phyloP scores from a whole-genome alignment of 2,329 filamentous ascomycete species.

The Aspergillus carbonarius region DNA sequence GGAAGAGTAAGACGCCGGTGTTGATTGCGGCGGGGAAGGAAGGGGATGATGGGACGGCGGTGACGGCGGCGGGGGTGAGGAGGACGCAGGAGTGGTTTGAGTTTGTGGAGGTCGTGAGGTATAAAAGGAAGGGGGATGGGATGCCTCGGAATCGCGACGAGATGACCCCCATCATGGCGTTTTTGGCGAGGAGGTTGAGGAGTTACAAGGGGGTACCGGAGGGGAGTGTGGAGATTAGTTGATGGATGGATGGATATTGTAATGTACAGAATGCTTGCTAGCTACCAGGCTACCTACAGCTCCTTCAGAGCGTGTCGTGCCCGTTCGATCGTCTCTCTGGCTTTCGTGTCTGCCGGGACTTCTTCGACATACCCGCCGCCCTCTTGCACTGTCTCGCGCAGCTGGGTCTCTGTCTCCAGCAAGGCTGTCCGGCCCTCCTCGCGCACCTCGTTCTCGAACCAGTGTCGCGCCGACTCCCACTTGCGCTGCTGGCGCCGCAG shows the following conservation, averaged over 20 bases:
- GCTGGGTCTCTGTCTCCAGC: slow-evolving; percentile 52
- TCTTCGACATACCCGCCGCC: slow-evolving; percentile 44
- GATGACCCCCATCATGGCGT: slow-evolving; percentile 88
- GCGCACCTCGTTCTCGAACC: slow-evolving; percentile 54
- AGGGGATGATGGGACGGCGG: slow-evolving; percentile 45
- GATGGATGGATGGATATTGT: slow-evolving; percentile 10
- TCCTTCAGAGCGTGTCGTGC: slow-evolving; percentile 49
- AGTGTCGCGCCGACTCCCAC: slow-evolving; percentile 56
- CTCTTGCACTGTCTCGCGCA: slow-evolving; percentile 48
- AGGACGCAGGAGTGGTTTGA: slow-evolving; percentile 65
- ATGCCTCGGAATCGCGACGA: slow-evolving; percentile 86
- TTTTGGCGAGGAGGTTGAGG: slow-evolving; percentile 49
- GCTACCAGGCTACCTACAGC: slow-evolving; percentile 18
- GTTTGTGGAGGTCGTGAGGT: slow-evolving; percentile 66
- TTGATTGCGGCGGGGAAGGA: slow-evolving; percentile 39
- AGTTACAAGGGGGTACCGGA: slow-evolving; percentile 48
- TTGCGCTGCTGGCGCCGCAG: slow-evolving; percentile 58
- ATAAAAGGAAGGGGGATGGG: slow-evolving; percentile 68
- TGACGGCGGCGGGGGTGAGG: slow-evolving; percentile 64
- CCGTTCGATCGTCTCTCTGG: slow-evolving; percentile 46
- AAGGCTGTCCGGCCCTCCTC: slow-evolving; percentile 60
- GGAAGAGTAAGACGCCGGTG: slow-evolving; percentile 43
- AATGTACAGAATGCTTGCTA: slow-evolving; percentile 13
- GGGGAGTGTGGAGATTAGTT: slow-evolving; percentile 45
- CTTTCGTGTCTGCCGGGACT: slow-evolving; percentile 39